These are phyloP conservation scores for Vitis hybrid DNA, from an alignment of 177 flowering plant species.

Conservation along the genomic window DNA sequence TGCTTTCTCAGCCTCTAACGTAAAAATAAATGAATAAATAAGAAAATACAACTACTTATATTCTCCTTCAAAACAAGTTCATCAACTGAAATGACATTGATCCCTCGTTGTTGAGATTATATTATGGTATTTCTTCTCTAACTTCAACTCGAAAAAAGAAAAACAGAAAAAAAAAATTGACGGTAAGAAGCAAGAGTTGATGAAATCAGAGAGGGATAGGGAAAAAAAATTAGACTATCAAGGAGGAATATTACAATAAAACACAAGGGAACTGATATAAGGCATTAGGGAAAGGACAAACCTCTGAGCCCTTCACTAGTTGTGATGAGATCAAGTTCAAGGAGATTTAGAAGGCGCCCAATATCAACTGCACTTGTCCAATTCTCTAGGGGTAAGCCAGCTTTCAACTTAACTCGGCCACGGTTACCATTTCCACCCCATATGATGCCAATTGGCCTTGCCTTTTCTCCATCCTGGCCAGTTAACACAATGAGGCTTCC, in stretches of 20 bases:
- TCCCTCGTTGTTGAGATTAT: not conserved
- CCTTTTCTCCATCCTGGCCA: conserved; percentile 58
- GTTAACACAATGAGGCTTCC: conserved; percentile 63
- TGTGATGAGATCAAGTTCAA: conserved; percentile 67
- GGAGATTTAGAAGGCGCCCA: conserved; percentile 66
- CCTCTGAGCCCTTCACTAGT: conserved; percentile 55
- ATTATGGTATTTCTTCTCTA: not conserved
- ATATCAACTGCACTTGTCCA: conserved; percentile 85
- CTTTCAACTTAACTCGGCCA: conserved; percentile 61
- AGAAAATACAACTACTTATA: not conserved
- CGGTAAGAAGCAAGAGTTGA: not conserved
- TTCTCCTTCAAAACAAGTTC: not conserved
- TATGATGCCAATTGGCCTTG: conserved; percentile 66
- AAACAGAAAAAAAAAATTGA: not conserved
- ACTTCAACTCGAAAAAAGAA: not conserved
- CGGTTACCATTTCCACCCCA: conserved; percentile 83
- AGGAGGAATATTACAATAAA: not conserved
- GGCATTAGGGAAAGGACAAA: conserved; percentile 17
- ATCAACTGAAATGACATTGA: not conserved
- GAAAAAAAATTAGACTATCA: not conserved
- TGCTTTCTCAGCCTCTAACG: too few species aligned
- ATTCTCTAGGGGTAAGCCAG: conserved; percentile 69
- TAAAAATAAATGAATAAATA: not conserved
- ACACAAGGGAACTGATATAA: not conserved
- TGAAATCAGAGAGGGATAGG: not conserved